Evolutionary conservation across 495 filamentous ascomycete species (phyloP), one percentile per base, ranked within the genome.

Genomic region (Penicillium ochrochloron): DNA sequence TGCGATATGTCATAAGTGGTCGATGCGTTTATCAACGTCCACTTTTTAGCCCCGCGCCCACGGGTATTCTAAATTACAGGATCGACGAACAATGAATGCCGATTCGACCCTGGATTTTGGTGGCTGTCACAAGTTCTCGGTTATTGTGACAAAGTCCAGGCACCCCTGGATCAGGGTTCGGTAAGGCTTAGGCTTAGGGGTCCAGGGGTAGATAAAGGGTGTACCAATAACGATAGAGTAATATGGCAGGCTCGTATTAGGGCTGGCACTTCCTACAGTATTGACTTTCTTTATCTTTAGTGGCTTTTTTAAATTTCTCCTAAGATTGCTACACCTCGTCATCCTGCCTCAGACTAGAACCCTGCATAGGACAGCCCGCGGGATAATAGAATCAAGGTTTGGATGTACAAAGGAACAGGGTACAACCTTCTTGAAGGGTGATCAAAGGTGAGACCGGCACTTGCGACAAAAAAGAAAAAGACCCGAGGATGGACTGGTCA

Each of bases 361-460:
- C 42, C 57, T 59, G 56, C 57, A 59, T 59, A 17, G 14, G 23
- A 50, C 50, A 17, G 14, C n/a, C n/a, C n/a, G 23, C 17, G 57
- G 57, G 29, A 37, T 14, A 23, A 19, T 59, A 4, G 57, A 29
- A 50, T 59, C 39, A 48, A 17, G 2, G 35, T 12, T 29, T 35
- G 25, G 39, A 29, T 11, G 57, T 46, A 35, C 57, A 59, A 17
- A 42, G 31, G 27, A 21, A 37, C 37, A 50, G 29, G 2, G 57
- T 59, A 44, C 41, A 59, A 59, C 57, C 41, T 15, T 29, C 15
- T n/a, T n/a, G 41, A n/a, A 7, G 6, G 19, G 3, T 48, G 23
- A 19, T 44, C n/a, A 12, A 1, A 48, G 42, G 27, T n/a, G 41
- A 37, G 23, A 19, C 27, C 27, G 42, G 48, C 25, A 52, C 12